Base-by-base conservation (phyloP, 768 basidiomycete genomes). In the Lentinula guzmanii region DNA sequence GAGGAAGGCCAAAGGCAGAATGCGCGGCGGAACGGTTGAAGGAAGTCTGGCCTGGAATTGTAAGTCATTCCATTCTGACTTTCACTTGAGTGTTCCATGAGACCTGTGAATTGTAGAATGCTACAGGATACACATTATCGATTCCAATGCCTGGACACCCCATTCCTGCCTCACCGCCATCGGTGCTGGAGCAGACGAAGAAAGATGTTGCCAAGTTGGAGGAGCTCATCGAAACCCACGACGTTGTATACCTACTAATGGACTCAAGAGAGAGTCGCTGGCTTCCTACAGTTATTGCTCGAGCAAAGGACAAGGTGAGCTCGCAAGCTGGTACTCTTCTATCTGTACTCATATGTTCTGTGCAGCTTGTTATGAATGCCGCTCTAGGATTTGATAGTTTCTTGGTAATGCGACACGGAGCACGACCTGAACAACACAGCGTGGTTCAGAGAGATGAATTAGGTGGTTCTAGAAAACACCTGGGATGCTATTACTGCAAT, bases 91-190 rank as follows among this genome's bases (percentile, higher is more conserved):
- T 35, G 5, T 53, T 46, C 16, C n/a, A 13, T 35, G 37, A 28
- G 6, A 37, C n/a, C 24, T 54, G 10, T 21, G 18, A 39, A 43
- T 55, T 31, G 1, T 63, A 97, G 95, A 90, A 95, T 64, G 88
- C 95, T 0, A 82, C 80, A 0, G 95, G 94, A 0, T 77, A 91
- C 65, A 80, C 81, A 9, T 77, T 98, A 2, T 84, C 87, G 8
- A 89, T 98, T 65, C 96, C 96, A 7, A 98, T 99, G 95, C 97
- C 97, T 0, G 97, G 97, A 0, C 97, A 99, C 69, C 96, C 95
- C 0, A 81, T 98, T 60, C 85, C 93, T 3, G 59, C 69, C 6
- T 35, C 74, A 2, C 74, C 72, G 15, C 77, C 79, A 0, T 74
- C 76, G 0, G 80, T 79, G 0, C 70, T 86, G 4, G 80, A 79